Conservation (phyloP, 768 basidiomycete species). For the Termitomyces titanicus region DNA sequence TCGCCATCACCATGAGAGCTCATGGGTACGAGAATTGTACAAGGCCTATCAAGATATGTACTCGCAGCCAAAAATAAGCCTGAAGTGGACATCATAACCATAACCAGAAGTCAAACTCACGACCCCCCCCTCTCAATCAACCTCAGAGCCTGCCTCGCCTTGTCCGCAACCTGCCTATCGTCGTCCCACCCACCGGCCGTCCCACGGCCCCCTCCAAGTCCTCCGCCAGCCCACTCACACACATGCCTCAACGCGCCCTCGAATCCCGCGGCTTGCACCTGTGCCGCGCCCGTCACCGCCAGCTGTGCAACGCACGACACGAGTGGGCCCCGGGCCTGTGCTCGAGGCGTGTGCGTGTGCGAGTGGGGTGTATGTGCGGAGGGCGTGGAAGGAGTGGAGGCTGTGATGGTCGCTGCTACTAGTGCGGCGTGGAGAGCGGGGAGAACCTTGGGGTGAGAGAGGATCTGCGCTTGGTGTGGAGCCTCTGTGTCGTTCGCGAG, state of each 20-base stretch:
- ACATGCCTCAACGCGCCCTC: conserved; percentile 36
- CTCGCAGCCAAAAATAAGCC: too few species aligned
- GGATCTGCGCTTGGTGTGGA: conserved; percentile 45
- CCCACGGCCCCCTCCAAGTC: conserved; percentile 37
- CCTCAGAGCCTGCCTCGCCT: conserved; percentile 1
- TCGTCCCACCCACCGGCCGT: background rate
- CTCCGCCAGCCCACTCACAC: conserved; percentile 34
- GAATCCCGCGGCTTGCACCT: conserved; percentile 35
- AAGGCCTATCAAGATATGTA: too few species aligned
- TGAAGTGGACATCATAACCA: background rate
- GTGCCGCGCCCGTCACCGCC: conserved; percentile 35
- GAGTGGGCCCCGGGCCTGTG: conserved; percentile 55
- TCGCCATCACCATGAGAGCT: too few species aligned
- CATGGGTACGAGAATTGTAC: too few species aligned
- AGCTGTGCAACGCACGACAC: conserved; percentile 59
- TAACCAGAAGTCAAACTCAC: background rate
- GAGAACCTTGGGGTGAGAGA: conserved; percentile 50
- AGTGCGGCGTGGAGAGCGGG: conserved; percentile 52
- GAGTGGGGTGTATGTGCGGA: background rate
- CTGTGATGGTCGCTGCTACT: conserved; percentile 48
- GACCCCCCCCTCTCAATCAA: conserved; percentile 1
- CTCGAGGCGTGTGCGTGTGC: background rate
- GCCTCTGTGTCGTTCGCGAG: conserved; percentile 55
- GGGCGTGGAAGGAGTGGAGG: background rate
- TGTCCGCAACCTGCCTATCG: conserved; percentile 2